phyloP scores from a whole-genome alignment of 169 alveolate genomes.

The Cryptosporidium sp. region DNA sequence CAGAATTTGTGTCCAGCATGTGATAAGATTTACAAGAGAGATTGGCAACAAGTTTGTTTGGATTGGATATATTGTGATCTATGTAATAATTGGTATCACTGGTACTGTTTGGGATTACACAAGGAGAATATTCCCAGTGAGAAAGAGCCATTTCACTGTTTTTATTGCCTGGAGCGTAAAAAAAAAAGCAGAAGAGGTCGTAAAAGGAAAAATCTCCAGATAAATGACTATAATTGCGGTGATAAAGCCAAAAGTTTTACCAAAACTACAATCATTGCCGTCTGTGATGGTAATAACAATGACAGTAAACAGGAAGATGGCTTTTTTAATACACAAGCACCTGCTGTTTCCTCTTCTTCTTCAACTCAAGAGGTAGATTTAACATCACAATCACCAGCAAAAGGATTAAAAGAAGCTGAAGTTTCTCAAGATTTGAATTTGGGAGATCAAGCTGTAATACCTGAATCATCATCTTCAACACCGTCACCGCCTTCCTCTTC shows the following conservation, averaged over 20 bases:
- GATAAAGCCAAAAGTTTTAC: too few species aligned
- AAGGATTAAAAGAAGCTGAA: neutral
- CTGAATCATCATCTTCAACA: neutral
- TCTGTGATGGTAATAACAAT: too few species aligned
- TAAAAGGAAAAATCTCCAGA: neutral
- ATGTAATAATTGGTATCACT: constrained; percentile 71
- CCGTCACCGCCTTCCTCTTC: too few species aligned
- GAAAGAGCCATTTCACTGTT: constrained; percentile 47
- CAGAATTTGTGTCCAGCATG: constrained; percentile 46
- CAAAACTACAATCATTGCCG: neutral
- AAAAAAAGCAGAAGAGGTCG: constrained; percentile 2
- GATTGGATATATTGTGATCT: constrained; percentile 72
- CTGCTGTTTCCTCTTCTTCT: neutral
- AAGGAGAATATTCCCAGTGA: constrained; percentile 44
- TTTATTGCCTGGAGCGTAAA: constrained; percentile 4
- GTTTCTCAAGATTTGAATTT: neutral
- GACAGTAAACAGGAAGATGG: neutral
- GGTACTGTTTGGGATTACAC: constrained; percentile 54
- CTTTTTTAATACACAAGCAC: neutral
- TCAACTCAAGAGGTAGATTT: neutral
- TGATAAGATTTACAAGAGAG: constrained; percentile 43
- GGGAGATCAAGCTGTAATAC: neutral
- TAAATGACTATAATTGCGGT: neutral
- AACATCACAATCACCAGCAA: neutral
- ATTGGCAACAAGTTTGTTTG: constrained; percentile 25